phyloP scores from a whole-genome alignment of 805 yeast species.

The Metschnikowia shivogae region DNA sequence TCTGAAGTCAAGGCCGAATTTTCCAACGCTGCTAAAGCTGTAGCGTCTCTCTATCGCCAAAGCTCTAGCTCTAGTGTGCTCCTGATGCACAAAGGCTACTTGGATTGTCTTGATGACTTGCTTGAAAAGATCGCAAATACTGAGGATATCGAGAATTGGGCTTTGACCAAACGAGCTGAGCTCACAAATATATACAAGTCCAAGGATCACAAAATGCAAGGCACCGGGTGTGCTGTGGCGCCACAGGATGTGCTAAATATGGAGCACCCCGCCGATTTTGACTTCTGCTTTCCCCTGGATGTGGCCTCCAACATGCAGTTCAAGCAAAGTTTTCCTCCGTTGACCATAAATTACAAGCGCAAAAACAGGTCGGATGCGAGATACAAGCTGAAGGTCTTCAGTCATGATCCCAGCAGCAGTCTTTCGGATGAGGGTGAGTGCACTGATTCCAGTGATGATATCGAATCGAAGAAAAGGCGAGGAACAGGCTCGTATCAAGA shows the following conservation, averaged over 20 bases:
- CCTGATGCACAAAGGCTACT: conserved; percentile 52
- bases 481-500: conserved; percentile 4
- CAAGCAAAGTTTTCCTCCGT: conserved; percentile 34
- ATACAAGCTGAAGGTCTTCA: conserved; percentile 6
- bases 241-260: conserved; percentile 33
- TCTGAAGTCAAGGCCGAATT: conserved; percentile 23
- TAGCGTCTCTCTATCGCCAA: conserved; percentile 52
- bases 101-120: conserved; percentile 58
- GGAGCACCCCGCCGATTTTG: conserved; percentile 38
- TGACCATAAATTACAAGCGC: conserved; percentile 32
- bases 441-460: conserved; percentile 14
- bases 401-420: conserved; percentile 8
- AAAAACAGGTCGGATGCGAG: conserved; percentile 9
- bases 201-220: conserved; percentile 6
- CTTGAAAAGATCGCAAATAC: conserved; percentile 35
- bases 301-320: conserved; percentile 27
- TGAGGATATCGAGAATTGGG: conserved; percentile 53
- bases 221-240: conserved; percentile 23
- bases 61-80: conserved; percentile 51
- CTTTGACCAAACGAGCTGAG: conserved; percentile 44
- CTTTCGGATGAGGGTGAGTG: conserved; percentile 21
- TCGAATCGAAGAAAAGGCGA: conserved; percentile 8
- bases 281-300: conserved; percentile 29
- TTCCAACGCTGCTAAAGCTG: conserved; percentile 40
- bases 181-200: conserved; percentile 19